Base-by-base conservation (phyloP, 768 basidiomycete species). In the Auriscalpium microsporum region DNA sequence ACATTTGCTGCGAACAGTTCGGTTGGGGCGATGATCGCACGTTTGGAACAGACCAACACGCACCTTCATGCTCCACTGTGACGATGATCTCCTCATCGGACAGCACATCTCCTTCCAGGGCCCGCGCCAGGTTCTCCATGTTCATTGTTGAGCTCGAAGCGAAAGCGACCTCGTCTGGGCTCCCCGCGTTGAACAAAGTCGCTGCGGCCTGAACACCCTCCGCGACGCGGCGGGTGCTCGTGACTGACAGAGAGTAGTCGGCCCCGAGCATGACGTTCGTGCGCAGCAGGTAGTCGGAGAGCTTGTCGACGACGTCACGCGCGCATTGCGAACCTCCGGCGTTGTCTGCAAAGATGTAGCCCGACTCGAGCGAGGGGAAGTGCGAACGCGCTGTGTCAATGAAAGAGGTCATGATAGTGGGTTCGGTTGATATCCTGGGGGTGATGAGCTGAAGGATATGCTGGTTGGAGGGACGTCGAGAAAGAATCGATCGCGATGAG, bases 61-160 rank as follows among this genome's bases (percentile, higher is more conserved):
- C 40, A 88, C 86, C 81, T 75, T 92, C 88, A 59, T 92, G 89
- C 64, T 90, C 89, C 1, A 78, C 80, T 0, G 85, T 86, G n/a
- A 90, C 65, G 53, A 92, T 81, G 54, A 90, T 81, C 67, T 90
- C 88, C 56, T 90, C 88, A 4, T 79, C 84, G 1, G 69, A 57
- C 37, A 75, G 64, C 28, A 90, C 73, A 51, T 76, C 76, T 0
- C 59, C 62, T 36, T 86, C 85, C 54, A 90, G 63, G 0, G 80
- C 79, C 5, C 85, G 71, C 0, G 86, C 75, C 0, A 90, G 73
- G 62, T 89, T 88, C 65, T 86, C 86, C 21, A 86, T 59, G 37
- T 86, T 78, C 72, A 82, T 69, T 0, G 87, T 86, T 10, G 87
- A 81, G 62, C 83, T 85, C 23, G 79, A 72, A 0, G 82, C 83